These are phyloP conservation scores for Solanum arcanum DNA, from an alignment of 257 asterid species.

Conservation along the genomic window DNA sequence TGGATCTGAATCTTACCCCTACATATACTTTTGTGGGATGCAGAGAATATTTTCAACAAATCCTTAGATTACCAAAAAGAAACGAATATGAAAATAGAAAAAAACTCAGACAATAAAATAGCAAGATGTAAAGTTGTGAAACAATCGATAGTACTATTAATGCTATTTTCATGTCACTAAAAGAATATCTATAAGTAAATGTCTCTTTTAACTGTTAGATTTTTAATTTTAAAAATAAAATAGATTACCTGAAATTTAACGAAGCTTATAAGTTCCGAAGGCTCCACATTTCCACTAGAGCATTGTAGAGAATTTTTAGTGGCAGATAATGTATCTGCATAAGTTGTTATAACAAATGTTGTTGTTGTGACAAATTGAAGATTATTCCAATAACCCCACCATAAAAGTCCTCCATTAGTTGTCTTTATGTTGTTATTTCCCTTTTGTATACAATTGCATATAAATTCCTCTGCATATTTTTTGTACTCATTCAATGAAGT, in stretches of 20 bases:
- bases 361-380: constrained; percentile 51
- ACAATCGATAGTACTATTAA: neutral
- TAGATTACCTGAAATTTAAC: constrained; percentile 31
- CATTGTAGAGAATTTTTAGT: constrained; percentile 17
- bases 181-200: neutral
- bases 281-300: constrained; percentile 7
- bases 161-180: neutral
- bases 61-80: neutral
- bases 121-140: neutral
- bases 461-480: constrained; percentile 25
- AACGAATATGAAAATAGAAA: no score
- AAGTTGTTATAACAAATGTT: constrained; percentile 21
- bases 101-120: no score
- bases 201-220: neutral
- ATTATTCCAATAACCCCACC: constrained; percentile 34
- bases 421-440: constrained; percentile 22
- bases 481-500: constrained; percentile 1
- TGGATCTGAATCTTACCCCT: neutral
- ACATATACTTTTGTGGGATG: neutral
- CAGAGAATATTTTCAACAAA: neutral
- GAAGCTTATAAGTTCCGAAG: constrained; percentile 14
- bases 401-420: constrained; percentile 34
- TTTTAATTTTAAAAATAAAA: neutral
- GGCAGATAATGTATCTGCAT: constrained; percentile 22
- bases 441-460: constrained; percentile 42